Conservation (phyloP, 257 asterid genomes). For the Nicotiana sylvestris region DNA sequence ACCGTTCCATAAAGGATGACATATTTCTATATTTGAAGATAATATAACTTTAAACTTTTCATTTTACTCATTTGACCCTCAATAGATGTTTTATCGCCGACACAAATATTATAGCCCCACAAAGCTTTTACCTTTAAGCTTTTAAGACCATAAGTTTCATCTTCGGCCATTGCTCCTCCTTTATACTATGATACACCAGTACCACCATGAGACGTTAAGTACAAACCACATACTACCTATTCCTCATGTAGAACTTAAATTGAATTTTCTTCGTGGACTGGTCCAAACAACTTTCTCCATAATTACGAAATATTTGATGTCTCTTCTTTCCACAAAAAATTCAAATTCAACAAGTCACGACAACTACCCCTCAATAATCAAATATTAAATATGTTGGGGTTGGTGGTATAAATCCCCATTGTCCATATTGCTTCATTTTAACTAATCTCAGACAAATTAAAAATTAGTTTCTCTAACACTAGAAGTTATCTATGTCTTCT, state of each 20-base stretch:
- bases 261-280: neutral
- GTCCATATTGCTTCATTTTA: neutral
- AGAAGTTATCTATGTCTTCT: neutral
- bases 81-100: too few relatives aligned
- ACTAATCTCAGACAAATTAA: neutral
- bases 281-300: neutral
- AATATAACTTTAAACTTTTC: too few relatives aligned
- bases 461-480: neutral
- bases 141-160: too few relatives aligned
- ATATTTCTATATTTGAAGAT: too few relatives aligned
- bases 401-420: neutral
- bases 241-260: neutral
- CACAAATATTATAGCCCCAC: too few relatives aligned
- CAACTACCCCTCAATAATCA: neutral
- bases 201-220: neutral
- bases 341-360: neutral
- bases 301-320: neutral
- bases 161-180: neutral
- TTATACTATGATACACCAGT: neutral
- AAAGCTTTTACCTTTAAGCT: too few relatives aligned
- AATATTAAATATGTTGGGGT: too few relatives aligned
- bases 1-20: too few relatives aligned
- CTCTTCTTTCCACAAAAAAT: neutral
- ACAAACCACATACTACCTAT: neutral
- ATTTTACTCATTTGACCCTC: too few relatives aligned